A percentile compares a stretch with the other conserved stretches of the same genome.
Conservation (phyloP, 2,329 filamentous ascomycete genomes). For the Thermoascus crustaceus region DNA sequence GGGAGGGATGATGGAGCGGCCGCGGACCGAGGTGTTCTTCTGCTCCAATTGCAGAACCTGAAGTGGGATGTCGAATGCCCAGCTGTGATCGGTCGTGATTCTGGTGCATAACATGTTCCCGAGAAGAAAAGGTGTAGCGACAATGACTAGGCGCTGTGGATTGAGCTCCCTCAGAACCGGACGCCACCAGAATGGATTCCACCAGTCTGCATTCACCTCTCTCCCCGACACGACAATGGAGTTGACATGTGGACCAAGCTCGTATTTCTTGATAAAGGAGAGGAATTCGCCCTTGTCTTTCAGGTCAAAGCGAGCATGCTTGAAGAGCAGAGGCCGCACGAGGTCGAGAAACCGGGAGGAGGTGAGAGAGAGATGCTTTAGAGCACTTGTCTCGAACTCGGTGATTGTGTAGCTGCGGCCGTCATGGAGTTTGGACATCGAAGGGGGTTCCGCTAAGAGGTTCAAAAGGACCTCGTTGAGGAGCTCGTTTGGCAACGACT, state of each 20-base stretch:
- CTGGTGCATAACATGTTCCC: conserved; percentile 52
- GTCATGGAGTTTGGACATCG: conserved; percentile 41
- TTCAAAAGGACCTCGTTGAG: conserved; percentile 50
- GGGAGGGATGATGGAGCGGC: conserved; percentile 19
- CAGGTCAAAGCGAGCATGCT: conserved; percentile 39
- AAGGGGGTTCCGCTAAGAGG: conserved; percentile 45
- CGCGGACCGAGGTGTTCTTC: conserved; percentile 7
- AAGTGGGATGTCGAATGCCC: conserved; percentile 56
- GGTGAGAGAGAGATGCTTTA: conserved; percentile 52
- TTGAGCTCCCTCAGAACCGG: conserved; percentile 48
- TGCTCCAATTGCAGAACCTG: conserved; percentile 50
- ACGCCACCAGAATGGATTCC: conserved; percentile 44
- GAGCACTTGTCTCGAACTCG: conserved; percentile 23
- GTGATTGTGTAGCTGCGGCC: conserved; percentile 42
- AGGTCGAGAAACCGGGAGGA: conserved; percentile 47
- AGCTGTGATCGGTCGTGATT: conserved; percentile 50
- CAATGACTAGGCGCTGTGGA: conserved; percentile 47
- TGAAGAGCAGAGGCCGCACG: conserved; percentile 50
- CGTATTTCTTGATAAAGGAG: conserved; percentile 27
- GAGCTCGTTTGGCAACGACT: conserved; percentile 51
- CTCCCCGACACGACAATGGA: conserved; percentile 41
- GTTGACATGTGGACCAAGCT: conserved; percentile 33
- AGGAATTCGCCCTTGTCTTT: conserved; percentile 27
- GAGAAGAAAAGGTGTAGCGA: conserved; percentile 56
- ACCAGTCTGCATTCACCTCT: conserved; percentile 31